Base-by-base conservation (phyloP, 768 basidiomycete genomes). In the Lyophyllum atratum region DNA sequence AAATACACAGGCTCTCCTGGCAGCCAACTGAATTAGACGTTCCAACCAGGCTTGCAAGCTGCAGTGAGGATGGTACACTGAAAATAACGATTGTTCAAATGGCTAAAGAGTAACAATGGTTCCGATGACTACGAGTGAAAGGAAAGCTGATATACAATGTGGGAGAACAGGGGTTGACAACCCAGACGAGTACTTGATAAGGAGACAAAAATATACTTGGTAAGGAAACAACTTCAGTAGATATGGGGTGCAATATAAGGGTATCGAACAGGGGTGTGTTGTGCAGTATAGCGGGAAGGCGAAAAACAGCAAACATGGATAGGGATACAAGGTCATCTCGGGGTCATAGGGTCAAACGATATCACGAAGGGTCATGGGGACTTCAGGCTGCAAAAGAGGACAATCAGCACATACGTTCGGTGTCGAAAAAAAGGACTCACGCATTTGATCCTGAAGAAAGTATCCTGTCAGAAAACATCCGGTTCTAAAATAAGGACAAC, bases 51-150 rank as follows among this genome's bases (percentile, higher is more conserved):
- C 80, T 98, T 51, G 95, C 93, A 31, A 93, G 87, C 56, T 93
- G 93, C 66, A 92, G 92, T 71, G 93, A 96, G 76, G 95, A 98
- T 80, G 87, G 92, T 78, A 90, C 90, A 78, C 77, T 95, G 73
- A 89, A 86, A 72, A 80, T 96, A 76, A 75, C 86, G 72, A 78
- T 77, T 67, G 76, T 92, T 75, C 83, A 80, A 63, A 68, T 76
- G 66, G 71, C 73, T 75, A 75, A 72, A 71, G 70, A 78, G 77
- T 78, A 75, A 76, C 74, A 74, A 74, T 66, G 62, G 66, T 72
- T 74, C 74, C 74, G 76, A 72, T 69, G 69, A 70, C 70, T 76
- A 75, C 17, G 68, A 72, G 68, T 64, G 65, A 67, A 71, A 66
- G 62, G 67, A 70, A 72, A 70, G 66, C 74, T 78, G 80, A 78